These are phyloP conservation scores for Alnus rubra DNA, from an alignment of 306 rosid genomes.

Conservation along the genomic window DNA sequence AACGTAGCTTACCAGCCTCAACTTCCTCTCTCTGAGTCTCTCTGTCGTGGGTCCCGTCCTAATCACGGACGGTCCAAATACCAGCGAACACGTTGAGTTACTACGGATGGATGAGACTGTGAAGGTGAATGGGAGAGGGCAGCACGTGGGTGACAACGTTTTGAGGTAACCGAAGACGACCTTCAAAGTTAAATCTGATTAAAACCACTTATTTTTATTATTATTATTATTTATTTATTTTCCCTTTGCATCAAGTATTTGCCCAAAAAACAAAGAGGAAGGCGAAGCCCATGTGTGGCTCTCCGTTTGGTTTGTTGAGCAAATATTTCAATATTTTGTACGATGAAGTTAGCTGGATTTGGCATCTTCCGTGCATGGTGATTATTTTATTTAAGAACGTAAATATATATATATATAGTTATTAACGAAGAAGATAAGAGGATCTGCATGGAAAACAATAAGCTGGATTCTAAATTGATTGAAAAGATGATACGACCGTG, in stretches of 20 bases:
- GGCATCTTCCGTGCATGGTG: no score
- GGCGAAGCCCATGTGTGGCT: no score
- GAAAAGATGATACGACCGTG: slow-evolving; percentile 43
- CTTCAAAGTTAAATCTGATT: no score
- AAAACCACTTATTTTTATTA: background rate
- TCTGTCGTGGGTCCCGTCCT: slow-evolving; percentile 37
- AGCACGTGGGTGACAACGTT: slow-evolving; percentile 60
- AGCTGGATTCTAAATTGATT: slow-evolving; percentile 37
- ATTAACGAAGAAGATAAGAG: slow-evolving; percentile 38
- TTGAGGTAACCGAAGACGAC: background rate
- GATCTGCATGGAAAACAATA: slow-evolving; percentile 51
- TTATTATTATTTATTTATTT: no score
- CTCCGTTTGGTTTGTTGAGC: no score
- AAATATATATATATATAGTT: no score
- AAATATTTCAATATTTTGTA: no score
- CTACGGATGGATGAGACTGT: background rate
- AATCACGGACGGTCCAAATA: slow-evolving; percentile 38
- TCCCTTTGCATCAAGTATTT: no score
- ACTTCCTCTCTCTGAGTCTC: background rate
- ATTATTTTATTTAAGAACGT: no score
- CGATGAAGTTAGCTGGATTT: no score
- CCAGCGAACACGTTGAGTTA: slow-evolving; percentile 31
- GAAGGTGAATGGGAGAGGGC: slow-evolving; percentile 14
- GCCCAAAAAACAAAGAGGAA: no score
- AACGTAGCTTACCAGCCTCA: no score